Conservation (phyloP, 2,329 filamentous ascomycete genomes). For the Cordyceps fumosorosea region DNA sequence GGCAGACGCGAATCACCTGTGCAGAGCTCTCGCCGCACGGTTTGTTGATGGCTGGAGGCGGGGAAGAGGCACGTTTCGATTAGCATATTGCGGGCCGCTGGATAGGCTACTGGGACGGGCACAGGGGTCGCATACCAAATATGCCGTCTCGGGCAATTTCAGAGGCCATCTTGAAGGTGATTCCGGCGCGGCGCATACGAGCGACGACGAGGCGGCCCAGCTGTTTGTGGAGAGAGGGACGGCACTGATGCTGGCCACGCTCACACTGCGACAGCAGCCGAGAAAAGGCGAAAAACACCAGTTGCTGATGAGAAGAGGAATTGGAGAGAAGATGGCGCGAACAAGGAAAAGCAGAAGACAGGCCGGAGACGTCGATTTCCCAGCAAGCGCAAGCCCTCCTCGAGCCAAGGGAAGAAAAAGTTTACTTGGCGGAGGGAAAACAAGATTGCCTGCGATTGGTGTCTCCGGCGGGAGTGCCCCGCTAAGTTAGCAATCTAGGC, state of each 20-base stretch:
- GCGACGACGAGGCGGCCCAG: background rate
- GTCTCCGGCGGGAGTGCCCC: background rate
- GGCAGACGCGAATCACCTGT: slow-evolving; percentile 82
- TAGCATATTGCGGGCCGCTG: background rate
- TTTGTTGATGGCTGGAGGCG: slow-evolving; percentile 75
- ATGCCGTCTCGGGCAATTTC: slow-evolving; percentile 49
- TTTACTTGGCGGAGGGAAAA: background rate
- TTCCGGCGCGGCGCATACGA: slow-evolving; percentile 25
- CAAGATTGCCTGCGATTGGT: background rate
- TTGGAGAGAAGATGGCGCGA: background rate
- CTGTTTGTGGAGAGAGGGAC: background rate
- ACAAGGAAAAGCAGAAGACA: background rate
- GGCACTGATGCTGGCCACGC: background rate
- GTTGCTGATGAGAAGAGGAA: background rate
- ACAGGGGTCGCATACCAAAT: slow-evolving; percentile 41
- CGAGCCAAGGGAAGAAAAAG: background rate
- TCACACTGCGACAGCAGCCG: background rate
- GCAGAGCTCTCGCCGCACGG: slow-evolving; percentile 81
- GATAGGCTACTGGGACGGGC: background rate
- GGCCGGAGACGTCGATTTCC: background rate
- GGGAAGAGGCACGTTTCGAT: background rate
- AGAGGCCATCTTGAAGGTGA: slow-evolving; percentile 45
- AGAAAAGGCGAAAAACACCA: background rate
- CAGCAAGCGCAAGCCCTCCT: background rate
- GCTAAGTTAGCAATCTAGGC: background rate